Conservation (phyloP, 305 asterid genomes). For the Fraxinus velutina region DNA sequence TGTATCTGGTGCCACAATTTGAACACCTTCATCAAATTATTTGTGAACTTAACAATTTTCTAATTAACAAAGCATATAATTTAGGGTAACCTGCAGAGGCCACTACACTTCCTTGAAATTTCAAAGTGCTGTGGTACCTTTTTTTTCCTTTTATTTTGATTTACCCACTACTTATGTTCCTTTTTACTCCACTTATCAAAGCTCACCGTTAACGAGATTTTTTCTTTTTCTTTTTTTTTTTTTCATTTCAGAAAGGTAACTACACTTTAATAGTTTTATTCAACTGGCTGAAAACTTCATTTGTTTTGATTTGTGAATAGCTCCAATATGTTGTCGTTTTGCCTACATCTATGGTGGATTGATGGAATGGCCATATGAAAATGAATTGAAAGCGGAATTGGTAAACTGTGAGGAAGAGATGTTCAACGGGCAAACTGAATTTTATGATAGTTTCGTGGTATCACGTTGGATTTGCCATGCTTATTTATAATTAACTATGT, state of each 20-base stretch:
- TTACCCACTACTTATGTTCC: background rate
- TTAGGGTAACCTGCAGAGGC: background rate
- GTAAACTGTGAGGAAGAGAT: background rate
- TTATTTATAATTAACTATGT: background rate
- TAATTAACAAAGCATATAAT: background rate
- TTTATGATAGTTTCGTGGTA: background rate
- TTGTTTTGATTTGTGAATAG: background rate
- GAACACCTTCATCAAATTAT: background rate
- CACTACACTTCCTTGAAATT: background rate
- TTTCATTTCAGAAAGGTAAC: background rate
- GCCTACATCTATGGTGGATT: background rate
- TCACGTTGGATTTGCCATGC: background rate
- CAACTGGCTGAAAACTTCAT: background rate
- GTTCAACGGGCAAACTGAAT: background rate
- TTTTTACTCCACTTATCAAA: background rate
- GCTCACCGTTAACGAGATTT: background rate
- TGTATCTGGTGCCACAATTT: background rate
- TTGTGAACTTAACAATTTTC: background rate
- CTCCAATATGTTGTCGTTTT: background rate
- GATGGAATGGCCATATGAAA: background rate
- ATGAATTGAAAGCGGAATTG: background rate
- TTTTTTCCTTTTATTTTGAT: background rate
- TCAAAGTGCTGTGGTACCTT: background rate
- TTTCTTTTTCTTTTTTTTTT: background rate
- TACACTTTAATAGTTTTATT: background rate